A percentile compares a stretch with the other conserved stretches of the same genome.
phyloP scores from a whole-genome alignment of 148 eudicot species.

The Vaccinium darrowii region DNA sequence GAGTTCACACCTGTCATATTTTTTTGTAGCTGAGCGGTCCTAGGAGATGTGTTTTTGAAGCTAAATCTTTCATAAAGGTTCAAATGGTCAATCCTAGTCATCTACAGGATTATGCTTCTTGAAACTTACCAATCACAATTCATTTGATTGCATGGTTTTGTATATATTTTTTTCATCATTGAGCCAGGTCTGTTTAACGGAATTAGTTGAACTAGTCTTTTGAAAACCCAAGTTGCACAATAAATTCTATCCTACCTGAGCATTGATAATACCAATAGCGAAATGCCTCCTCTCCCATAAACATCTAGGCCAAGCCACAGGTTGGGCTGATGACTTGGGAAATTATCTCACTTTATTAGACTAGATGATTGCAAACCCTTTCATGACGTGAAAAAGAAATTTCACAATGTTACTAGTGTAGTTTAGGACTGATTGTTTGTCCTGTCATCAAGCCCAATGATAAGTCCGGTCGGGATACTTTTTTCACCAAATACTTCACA shows the following conservation, averaged over 20 bases:
- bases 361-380: neutral
- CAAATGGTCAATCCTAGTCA: neutral
- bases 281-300: neutral
- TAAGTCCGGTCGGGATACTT: neutral
- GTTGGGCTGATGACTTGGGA: neutral
- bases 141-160: neutral
- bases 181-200: neutral
- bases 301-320: neutral
- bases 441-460: neutral
- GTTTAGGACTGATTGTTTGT: neutral
- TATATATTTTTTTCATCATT: neutral
- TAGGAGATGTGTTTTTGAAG: neutral
- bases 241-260: neutral
- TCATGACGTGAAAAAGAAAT: neutral
- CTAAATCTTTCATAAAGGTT: neutral
- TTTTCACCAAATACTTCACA: neutral
- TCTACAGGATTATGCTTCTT: neutral
- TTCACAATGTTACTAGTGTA: neutral
- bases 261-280: neutral
- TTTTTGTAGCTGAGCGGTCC: neutral
- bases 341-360: neutral
- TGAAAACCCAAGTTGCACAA: neutral
- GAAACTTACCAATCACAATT: neutral
- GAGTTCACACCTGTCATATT: neutral
- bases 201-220: constrained; percentile 1